Evolutionary conservation across 1,139 yeast species (phyloP), one percentile per base, ranked within the genome.

Genomic region (Suhomyces anneliseae): DNA sequence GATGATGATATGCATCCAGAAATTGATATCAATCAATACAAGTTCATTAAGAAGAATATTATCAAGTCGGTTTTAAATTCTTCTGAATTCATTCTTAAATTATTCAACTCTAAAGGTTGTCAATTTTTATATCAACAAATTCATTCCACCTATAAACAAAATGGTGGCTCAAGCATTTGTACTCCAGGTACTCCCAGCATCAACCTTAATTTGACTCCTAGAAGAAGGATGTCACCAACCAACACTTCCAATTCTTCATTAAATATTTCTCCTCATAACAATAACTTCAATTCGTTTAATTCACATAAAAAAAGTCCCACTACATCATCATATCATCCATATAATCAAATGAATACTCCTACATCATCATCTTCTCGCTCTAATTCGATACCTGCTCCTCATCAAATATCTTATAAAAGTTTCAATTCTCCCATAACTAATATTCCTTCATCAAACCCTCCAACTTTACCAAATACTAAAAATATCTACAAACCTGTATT

Each of bases 61-160:
- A 60, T 71, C 31, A 60, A 62, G 41, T 62, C 76, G 4, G 56
- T 73, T 35, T 54, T 66, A 36, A 61, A 61, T 44, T 62, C 73
- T 7, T 67, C 76, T 0, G 71, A 69, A 31, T 70, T 64, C 46
- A 55, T 72, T 32, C 57, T 70, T 43, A 61, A 61, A 38, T 58
- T 64, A 38, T 73, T 74, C 51, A 58, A 61, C 49, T 56, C 69
- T 24, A 60, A 60, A 43, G 78, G 78, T 19, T 76, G 77, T 2
- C 74, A 66, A 45, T 47, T 44, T 48, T 55, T 68, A 36, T 64
- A 58, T 53, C 60, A 58, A 38, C 68, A 63, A 52, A 47, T 64
- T 43, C 44, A 54, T 35, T 36, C 52, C 36, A 49, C 54, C 47
- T 59, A 64, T 52, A 56, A 56, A 40, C 29, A 38, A 24, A 27